Evolutionary conservation across 495 filamentous ascomycete species (phyloP).

Genomic region (Bombardia bombarda): DNA sequence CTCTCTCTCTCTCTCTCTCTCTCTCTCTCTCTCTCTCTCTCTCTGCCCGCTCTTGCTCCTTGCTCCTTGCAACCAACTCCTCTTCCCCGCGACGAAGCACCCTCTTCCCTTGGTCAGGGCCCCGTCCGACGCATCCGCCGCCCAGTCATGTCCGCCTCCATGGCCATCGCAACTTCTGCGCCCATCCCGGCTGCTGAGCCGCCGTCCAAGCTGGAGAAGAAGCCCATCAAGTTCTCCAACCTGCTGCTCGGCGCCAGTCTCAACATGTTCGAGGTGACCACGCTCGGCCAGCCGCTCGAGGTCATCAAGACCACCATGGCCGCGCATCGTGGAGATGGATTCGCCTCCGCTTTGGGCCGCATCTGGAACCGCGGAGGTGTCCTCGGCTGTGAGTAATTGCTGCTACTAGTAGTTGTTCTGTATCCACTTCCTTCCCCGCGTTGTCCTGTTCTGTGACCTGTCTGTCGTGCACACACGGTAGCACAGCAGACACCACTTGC

Average conservation of each 20-base stretch:
- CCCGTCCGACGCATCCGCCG: conserved; percentile 44
- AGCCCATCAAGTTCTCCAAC: conserved; percentile 99
- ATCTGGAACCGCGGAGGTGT: conserved; percentile 93
- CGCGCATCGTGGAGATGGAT: conserved; percentile 85
- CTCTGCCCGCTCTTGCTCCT: conserved; percentile 11
- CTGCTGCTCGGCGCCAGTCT: conserved; percentile 90
- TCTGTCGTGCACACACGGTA: too few relatives aligned
- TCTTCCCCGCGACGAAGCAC: conserved; percentile 63
- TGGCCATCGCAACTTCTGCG: conserved; percentile 44
- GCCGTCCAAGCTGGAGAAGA: conserved; percentile 73
- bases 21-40: conserved; percentile 8
- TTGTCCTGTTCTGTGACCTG: too few relatives aligned
- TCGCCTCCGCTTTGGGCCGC: conserved; percentile 68
- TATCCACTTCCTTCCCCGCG: too few relatives aligned
- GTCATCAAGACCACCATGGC: conserved; percentile 99
- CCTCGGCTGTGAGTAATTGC: conserved; percentile 75
- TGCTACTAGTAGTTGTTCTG: too few relatives aligned
- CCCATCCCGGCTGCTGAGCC: conserved; percentile 43
- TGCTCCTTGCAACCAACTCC: too few relatives aligned
- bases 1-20: background rate
- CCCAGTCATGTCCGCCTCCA: conserved; percentile 51
- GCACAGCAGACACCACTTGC: too few relatives aligned
- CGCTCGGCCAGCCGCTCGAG: conserved; percentile 86
- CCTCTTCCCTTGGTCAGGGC: conserved; percentile 91
- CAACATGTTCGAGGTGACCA: conserved; percentile 85